phyloP scores from a whole-genome alignment of 108 stramenopile species.

The Aurantiochytrium sp. region DNA sequence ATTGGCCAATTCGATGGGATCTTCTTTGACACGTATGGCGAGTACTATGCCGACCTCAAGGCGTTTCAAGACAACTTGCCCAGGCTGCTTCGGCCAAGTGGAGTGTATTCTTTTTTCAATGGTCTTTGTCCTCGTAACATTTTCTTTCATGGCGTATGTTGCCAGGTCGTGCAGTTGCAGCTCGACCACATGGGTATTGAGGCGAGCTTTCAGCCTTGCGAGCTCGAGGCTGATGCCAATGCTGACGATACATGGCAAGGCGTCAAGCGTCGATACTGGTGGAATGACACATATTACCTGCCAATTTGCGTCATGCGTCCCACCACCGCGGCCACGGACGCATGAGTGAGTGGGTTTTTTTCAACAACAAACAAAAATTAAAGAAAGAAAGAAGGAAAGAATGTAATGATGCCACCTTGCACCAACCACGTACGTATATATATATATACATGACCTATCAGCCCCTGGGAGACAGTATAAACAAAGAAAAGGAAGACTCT shows the following conservation, averaged over 20 bases:
- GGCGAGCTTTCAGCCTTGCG: conserved; percentile 63
- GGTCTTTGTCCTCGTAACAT: conserved; percentile 86
- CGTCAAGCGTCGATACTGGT: conserved; percentile 80
- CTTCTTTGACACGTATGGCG: conserved; percentile 88
- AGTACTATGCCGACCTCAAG: conserved; percentile 75
- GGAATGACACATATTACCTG: conserved; percentile 72
- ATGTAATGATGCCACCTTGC: too few species aligned
- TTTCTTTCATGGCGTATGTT: conserved; percentile 81
- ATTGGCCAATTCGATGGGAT: conserved; percentile 68
- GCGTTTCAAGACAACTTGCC: conserved; percentile 60
- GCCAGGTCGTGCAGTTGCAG: conserved; percentile 52
- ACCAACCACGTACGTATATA: too few species aligned
- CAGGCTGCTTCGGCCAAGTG: conserved; percentile 48
- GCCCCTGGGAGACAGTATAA: too few species aligned
- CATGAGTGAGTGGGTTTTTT: too few species aligned
- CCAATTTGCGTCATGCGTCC: conserved; percentile 46
- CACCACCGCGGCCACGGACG: too few species aligned
- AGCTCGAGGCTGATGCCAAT: conserved; percentile 52
- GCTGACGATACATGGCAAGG: conserved; percentile 73
- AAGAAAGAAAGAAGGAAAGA: too few species aligned
- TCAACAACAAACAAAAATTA: too few species aligned
- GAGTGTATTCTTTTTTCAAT: conserved; percentile 61
- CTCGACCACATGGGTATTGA: conserved; percentile 64
- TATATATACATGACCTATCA: too few species aligned
- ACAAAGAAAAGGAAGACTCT: too few species aligned